Evolutionary conservation across 108 stramenopile genomes (phyloP).

Genomic region (Cyclotella sp.): DNA sequence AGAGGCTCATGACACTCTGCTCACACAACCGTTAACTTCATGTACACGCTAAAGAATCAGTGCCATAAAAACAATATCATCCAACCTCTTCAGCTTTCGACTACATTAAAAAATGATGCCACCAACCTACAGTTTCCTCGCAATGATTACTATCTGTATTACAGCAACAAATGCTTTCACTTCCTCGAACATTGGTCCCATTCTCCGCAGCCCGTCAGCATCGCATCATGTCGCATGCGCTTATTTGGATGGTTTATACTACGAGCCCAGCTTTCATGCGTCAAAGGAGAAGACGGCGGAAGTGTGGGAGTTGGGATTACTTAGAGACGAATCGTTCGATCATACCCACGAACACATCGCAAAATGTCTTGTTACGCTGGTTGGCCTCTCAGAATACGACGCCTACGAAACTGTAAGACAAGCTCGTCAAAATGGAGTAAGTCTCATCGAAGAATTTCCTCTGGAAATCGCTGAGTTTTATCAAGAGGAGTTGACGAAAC

Average conservation of each 20-base stretch:
- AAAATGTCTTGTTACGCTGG: neutral
- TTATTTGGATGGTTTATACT: neutral
- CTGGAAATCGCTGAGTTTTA: neutral
- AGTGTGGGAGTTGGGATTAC: conserved; percentile 3
- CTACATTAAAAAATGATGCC: neutral
- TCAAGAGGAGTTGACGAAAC: neutral
- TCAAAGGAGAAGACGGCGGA: neutral
- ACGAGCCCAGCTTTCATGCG: neutral
- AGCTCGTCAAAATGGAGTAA: conserved; percentile 2
- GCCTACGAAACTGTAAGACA: neutral
- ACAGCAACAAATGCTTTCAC: neutral
- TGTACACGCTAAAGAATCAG: too few species aligned
- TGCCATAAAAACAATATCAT: too few species aligned
- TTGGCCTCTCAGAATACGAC: conserved; percentile 2
- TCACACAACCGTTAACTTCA: too few species aligned
- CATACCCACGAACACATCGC: neutral
- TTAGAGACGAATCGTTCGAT: neutral
- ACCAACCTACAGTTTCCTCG: neutral
- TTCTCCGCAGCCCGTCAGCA: neutral
- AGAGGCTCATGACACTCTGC: too few species aligned
- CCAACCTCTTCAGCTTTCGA: too few species aligned
- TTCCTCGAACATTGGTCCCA: neutral
- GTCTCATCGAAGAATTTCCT: conserved; percentile 4
- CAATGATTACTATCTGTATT: neutral
- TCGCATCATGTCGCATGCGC: neutral